Evolutionary conservation across 805 yeast genomes (phyloP).

Genomic region (Candida railenensis): DNA sequence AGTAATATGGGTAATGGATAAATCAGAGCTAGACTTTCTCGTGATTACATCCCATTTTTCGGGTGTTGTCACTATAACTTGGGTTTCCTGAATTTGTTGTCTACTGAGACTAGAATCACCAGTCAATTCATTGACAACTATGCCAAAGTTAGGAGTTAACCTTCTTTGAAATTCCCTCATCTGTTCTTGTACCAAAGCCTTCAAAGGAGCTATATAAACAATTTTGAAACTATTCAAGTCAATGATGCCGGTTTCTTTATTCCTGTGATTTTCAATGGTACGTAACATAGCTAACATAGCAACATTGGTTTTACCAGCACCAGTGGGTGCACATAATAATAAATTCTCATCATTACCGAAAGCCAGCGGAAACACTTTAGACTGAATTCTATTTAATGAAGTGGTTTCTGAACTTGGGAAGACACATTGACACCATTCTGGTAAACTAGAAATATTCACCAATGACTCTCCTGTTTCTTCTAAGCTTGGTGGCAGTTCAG

Average conservation of each 20-base stretch:
- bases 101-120: constrained; percentile 83
- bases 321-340: constrained; percentile 94
- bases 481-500: constrained; percentile 45
- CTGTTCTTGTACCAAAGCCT: constrained; percentile 94
- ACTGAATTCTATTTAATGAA: constrained; percentile 78
- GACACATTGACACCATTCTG: constrained; percentile 78
- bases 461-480: constrained; percentile 38
- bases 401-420: constrained; percentile 69
- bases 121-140: constrained; percentile 80
- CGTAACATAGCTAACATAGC: constrained; percentile 83
- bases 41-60: constrained; percentile 98
- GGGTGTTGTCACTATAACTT: constrained; percentile 87
- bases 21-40: constrained; percentile 65
- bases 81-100: constrained; percentile 74
- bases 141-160: constrained; percentile 55
- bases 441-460: constrained; percentile 61
- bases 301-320: constrained; percentile 97
- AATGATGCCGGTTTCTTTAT: constrained; percentile 46
- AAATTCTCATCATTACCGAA: constrained; percentile 69
- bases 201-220: constrained; percentile 89
- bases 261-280: constrained; percentile 53
- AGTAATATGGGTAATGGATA: constrained; percentile 62
- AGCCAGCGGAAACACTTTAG: constrained; percentile 77
- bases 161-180: constrained; percentile 81
- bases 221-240: constrained; percentile 62